Percentiles rank a stretch among this genome's conserved stretches.
Conservation (phyloP, 495 filamentous ascomycete genomes). For the Talaromyces liani region DNA sequence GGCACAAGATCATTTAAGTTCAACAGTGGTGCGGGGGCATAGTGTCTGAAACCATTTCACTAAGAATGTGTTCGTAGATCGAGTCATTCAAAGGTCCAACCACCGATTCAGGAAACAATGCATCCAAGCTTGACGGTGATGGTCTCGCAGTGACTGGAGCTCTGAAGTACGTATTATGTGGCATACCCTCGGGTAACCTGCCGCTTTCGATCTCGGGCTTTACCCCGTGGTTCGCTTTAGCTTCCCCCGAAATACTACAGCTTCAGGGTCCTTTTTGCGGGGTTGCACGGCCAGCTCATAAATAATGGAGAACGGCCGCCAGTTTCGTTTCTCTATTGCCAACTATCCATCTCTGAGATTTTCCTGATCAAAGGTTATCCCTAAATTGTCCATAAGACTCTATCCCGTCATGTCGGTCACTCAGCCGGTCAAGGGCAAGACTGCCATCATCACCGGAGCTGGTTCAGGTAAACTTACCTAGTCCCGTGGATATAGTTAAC, state of each 20-base stretch:
- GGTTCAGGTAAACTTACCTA: conserved; percentile 49
- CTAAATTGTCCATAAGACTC: not conserved
- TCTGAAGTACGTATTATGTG: too few relatives aligned
- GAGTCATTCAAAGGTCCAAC: too few relatives aligned
- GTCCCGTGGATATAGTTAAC: not conserved
- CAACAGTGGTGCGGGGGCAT: too few relatives aligned
- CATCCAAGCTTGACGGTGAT: too few relatives aligned
- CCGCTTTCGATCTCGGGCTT: not conserved
- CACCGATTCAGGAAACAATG: too few relatives aligned
- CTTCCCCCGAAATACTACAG: not conserved
- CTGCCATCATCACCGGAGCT: conserved; percentile 64
- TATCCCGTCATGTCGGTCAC: conserved; percentile 8
- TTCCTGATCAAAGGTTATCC: not conserved
- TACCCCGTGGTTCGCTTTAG: conserved; percentile 4
- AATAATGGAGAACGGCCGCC: not conserved
- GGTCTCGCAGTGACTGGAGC: too few relatives aligned
- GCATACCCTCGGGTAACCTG: conserved; percentile 8
- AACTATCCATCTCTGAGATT: not conserved
- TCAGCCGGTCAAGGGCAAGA: conserved; percentile 47
- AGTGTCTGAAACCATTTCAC: too few relatives aligned
- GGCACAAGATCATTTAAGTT: too few relatives aligned
- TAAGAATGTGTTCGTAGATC: too few relatives aligned
- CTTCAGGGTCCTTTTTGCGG: not conserved
- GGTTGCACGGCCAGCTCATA: not conserved
- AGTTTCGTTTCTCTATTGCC: not conserved